These are phyloP conservation scores for Begonia loranthoides DNA, from an alignment of 306 rosid genomes.

Conservation along the genomic window DNA sequence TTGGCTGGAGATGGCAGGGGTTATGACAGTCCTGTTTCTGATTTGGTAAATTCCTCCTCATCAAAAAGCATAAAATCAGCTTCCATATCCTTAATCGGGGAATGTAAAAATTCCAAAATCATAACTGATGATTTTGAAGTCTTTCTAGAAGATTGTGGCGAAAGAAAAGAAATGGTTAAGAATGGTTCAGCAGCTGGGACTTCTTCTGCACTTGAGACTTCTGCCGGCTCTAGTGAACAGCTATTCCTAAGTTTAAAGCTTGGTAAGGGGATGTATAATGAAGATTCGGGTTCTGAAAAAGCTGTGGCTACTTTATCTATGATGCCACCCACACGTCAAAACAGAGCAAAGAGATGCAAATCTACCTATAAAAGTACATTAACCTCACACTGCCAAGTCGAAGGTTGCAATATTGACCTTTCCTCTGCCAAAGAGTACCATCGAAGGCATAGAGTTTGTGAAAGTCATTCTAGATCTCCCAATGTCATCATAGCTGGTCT, in stretches of 20 bases:
- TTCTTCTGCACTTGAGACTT: slow-evolving; percentile 37
- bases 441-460: slow-evolving; percentile 82
- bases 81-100: slow-evolving; percentile 54
- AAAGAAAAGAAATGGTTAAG: slow-evolving; percentile 31
- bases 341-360: slow-evolving; percentile 34
- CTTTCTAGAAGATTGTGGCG: slow-evolving; percentile 29
- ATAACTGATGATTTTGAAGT: slow-evolving; percentile 36
- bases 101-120: slow-evolving; percentile 47
- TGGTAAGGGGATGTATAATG: slow-evolving; percentile 74
- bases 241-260: slow-evolving; percentile 67
- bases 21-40: slow-evolving; percentile 45
- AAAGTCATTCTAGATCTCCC: slow-evolving; percentile 72
- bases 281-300: slow-evolving; percentile 42
- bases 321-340: slow-evolving; percentile 20
- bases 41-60: slow-evolving; percentile 26
- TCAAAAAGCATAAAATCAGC: slow-evolving; percentile 64
- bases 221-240: slow-evolving; percentile 56
- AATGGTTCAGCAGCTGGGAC: slow-evolving; percentile 26
- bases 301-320: slow-evolving; percentile 28
- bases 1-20: slow-evolving; percentile 32
- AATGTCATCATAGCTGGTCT: slow-evolving; percentile 52
- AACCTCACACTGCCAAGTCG: slow-evolving; percentile 65
- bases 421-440: slow-evolving; percentile 72
- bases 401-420: slow-evolving; percentile 72
- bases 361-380: slow-evolving; percentile 24